These are phyloP conservation scores for Leccinellum albellum DNA, from an alignment of 768 basidiomycete species.

Conservation along the genomic window DNA sequence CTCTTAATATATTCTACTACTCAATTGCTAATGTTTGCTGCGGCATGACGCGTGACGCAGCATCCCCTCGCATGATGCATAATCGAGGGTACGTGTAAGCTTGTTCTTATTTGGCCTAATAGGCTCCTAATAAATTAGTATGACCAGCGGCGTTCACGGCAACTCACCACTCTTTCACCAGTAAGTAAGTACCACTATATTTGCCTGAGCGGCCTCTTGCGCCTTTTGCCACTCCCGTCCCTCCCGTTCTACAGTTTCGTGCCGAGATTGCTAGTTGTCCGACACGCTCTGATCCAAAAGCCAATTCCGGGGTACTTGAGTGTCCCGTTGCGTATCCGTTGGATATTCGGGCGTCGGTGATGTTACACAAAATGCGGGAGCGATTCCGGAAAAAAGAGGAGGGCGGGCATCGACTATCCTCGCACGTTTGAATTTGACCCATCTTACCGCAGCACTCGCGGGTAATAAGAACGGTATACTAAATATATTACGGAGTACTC, in stretches of 20 bases:
- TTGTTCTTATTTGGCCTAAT: too few species aligned
- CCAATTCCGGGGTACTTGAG: neutral
- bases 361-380: too few species aligned
- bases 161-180: neutral
- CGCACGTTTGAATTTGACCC: neutral
- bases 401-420: neutral
- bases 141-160: neutral
- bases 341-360: too few species aligned
- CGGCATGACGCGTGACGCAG: too few species aligned
- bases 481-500: neutral
- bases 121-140: too few species aligned
- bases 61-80: too few species aligned
- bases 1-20: too few species aligned
- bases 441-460: neutral
- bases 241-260: neutral
- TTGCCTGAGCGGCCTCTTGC: neutral
- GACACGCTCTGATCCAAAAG: neutral
- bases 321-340: too few species aligned
- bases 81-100: too few species aligned
- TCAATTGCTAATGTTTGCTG: too few species aligned
- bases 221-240: neutral
- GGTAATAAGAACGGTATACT: conserved; percentile 1
- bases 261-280: neutral
- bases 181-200: neutral
- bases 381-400: conserved; percentile 4